Evolutionary conservation across 345 rosid species (phyloP).

Genomic region (Corchorus capsularis): DNA sequence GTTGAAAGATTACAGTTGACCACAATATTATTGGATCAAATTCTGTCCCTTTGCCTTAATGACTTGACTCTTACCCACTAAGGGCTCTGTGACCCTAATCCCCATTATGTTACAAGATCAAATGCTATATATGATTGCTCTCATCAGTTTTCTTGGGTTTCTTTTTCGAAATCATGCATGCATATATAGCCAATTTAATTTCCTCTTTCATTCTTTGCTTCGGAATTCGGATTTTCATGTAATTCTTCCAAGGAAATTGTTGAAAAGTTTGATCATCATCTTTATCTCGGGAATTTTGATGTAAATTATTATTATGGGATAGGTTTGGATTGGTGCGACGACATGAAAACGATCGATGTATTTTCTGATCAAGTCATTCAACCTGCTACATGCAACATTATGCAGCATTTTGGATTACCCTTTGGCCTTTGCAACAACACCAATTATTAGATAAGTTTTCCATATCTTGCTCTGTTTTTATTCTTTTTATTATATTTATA

Average conservation of each 20-base stretch:
- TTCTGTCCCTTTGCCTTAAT: background rate
- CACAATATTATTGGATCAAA: background rate
- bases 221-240: background rate
- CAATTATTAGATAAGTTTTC: constrained; percentile 9
- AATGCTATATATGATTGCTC: constrained; percentile 15
- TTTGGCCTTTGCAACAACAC: background rate
- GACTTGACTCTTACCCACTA: background rate
- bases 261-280: background rate
- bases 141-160: background rate
- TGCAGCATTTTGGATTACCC: constrained; percentile 4
- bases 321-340: background rate
- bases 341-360: constrained; percentile 16
- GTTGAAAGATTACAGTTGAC: constrained; percentile 2
- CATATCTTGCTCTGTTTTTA: background rate
- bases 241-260: background rate
- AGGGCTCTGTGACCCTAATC: background rate
- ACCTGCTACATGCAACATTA: background rate
- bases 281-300: background rate
- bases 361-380: background rate
- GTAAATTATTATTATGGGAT: background rate
- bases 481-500: too few relatives aligned
- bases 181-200: too few relatives aligned
- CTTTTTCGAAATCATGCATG: background rate
- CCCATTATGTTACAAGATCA: background rate
- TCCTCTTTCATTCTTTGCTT: background rate